Base-by-base conservation (phyloP, 352 stramenopile genomes). In the Heterotrichella gracilis region DNA sequence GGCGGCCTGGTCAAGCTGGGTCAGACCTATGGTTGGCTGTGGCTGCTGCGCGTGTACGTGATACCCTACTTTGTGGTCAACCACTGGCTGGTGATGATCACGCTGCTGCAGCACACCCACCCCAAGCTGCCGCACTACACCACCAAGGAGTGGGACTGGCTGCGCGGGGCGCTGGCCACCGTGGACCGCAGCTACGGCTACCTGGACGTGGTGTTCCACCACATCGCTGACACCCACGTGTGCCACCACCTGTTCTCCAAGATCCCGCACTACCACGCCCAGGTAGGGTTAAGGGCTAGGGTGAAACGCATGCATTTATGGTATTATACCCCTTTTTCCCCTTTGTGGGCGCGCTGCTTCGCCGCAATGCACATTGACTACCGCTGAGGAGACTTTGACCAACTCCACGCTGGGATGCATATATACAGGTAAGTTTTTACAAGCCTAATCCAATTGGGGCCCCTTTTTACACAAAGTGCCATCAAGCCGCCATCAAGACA, bases 211-310 rank as follows among this genome's bases (percentile, higher is more conserved):
- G 87, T 94, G 70, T 83, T 96, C 75, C 91, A 98, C 80, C 87
- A 90, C 78, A 98, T 98, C 76, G 82, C 86, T 25, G 87, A 90
- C 79, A 96, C 90, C 32, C 91, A 98, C 79, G 89, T 98, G 69
- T 85, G 80, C 68, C 91, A 98, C 79, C 91, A 98, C 78, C 84
- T 98, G 68, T 96, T 96, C 77, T 92, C 88, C 75, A 93, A 95
- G 80, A 95, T 97, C 85, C 91, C 91, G 14, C 95, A 94, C 76
- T 98, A 96, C 82, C 87, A 96, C 78, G 90, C 88, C 3, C n/a
- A n/a, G n/a, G n/a, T n/a, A n/a, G n/a, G n/a, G n/a, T n/a, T n/a
- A n/a, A n/a, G n/a, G n/a, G n/a, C n/a, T n/a, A n/a, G n/a, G n/a
- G n/a, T n/a, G n/a, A n/a, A n/a, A n/a, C n/a, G n/a, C n/a, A n/a